A percentile compares a stretch with the other conserved stretches of the same genome.
phyloP scores from a whole-genome alignment of 1,284 basidiomycete genomes.

The Cerioporus squamosus region DNA sequence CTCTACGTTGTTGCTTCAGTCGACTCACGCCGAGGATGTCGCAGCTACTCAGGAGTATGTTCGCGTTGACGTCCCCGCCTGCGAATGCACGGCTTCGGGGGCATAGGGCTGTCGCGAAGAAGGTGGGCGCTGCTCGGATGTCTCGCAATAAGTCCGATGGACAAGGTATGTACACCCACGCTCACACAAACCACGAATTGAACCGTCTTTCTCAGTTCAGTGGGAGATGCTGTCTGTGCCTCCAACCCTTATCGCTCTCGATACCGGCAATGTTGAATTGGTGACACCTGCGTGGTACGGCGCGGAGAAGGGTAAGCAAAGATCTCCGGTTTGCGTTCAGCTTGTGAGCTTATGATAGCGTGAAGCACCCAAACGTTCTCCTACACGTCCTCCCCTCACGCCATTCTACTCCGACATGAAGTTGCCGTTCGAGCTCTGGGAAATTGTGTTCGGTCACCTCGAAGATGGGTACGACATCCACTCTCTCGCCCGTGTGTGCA shows the following conservation, averaged over 20 bases:
- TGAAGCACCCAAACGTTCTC: not conserved
- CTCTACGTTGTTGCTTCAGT: not conserved
- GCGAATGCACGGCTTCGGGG: not conserved
- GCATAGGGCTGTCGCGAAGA: not conserved
- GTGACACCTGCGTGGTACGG: not conserved
- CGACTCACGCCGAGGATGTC: not conserved
- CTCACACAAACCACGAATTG: not conserved
- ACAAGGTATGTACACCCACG: not conserved
- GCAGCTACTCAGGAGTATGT: not conserved
- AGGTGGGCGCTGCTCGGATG: not conserved
- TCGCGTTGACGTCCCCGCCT: not conserved
- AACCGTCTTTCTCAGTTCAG: not conserved
- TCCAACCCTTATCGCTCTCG: not conserved
- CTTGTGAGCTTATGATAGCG: not conserved
- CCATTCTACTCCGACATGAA: not conserved
- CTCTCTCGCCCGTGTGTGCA: slow-evolving; percentile 9
- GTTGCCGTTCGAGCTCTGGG: slow-evolving; percentile 12
- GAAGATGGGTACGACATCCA: slow-evolving; percentile 14
- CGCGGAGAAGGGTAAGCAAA: not conserved
- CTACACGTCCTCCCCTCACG: not conserved
- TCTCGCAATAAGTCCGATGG: not conserved
- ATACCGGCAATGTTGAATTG: not conserved
- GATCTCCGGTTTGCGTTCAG: not conserved
- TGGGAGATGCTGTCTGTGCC: slow-evolving; percentile 6
- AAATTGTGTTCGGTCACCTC: not conserved